Evolutionary conservation across 495 filamentous ascomycete species (phyloP).

Genomic region (Aspergillus coremiiformis): DNA sequence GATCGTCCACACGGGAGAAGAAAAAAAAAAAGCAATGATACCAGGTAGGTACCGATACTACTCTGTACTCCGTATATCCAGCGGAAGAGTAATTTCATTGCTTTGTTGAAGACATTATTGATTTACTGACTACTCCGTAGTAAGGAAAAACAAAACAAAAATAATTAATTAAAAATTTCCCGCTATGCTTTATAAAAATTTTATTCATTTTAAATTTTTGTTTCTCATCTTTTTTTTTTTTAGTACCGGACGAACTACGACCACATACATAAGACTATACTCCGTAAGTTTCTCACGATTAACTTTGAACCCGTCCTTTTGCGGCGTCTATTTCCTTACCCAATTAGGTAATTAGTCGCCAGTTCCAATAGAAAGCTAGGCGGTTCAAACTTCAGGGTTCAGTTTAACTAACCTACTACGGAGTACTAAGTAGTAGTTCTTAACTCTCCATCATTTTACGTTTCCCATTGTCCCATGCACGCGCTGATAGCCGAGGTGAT

Average conservation of each 20-base stretch:
- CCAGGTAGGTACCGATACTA: too few relatives aligned
- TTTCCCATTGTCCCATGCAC: not conserved
- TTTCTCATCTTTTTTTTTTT: not conserved
- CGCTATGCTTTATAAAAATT: not conserved
- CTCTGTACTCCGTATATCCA: too few relatives aligned
- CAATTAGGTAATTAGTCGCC: not conserved
- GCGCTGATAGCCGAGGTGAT: constrained; percentile 3
- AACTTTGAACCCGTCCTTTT: not conserved
- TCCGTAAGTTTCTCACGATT: not conserved
- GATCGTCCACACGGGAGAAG: not conserved
- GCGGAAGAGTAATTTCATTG: too few relatives aligned
- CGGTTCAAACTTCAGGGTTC: not conserved
- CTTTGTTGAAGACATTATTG: too few relatives aligned
- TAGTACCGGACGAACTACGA: not conserved
- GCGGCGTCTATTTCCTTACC: not conserved
- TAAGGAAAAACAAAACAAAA: not conserved
- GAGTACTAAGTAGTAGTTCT: not conserved
- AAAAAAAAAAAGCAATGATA: not conserved
- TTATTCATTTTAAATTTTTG: not conserved
- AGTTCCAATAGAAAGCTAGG: not conserved
- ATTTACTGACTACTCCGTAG: not conserved
- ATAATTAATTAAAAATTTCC: not conserved
- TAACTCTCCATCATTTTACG: not conserved
- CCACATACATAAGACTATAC: not conserved
- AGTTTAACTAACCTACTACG: not conserved